Conservation (phyloP, 208 protist species). For the Trypanosoma conorhini region DNA sequence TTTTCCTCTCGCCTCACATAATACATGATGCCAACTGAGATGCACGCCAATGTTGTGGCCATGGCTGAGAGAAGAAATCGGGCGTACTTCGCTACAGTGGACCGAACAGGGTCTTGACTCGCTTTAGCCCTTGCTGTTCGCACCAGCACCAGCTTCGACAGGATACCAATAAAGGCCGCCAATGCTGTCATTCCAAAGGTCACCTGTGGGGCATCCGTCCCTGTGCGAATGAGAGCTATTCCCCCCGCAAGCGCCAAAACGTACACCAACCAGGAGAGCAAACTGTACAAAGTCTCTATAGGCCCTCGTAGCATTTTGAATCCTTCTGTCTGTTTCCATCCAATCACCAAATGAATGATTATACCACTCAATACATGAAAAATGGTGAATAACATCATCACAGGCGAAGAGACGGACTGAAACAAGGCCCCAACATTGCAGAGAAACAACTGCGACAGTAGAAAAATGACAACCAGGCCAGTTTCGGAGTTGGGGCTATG, state of each 20-base stretch:
- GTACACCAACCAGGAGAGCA: conserved; percentile 37
- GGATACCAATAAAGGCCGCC: conserved; percentile 20
- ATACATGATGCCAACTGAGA: conserved; percentile 21
- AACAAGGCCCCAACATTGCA: conserved; percentile 34
- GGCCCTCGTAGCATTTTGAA: conserved; percentile 33
- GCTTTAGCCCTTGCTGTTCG: conserved; percentile 43
- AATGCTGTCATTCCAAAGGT: conserved; percentile 22
- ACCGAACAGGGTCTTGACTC: conserved; percentile 9
- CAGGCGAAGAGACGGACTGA: conserved; percentile 14
- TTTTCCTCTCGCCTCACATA: not conserved
- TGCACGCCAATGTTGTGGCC: conserved; percentile 24
- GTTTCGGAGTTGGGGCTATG: conserved; percentile 67
- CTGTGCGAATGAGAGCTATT: conserved; percentile 26
- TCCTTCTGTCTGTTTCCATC: conserved; percentile 35
- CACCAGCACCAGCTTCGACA: conserved; percentile 51
- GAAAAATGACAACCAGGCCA: conserved; percentile 45
- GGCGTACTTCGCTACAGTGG: conserved; percentile 40
- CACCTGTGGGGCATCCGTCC: conserved; percentile 17
- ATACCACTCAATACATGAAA: conserved; percentile 50
- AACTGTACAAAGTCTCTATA: conserved; percentile 48
- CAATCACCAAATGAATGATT: conserved; percentile 54
- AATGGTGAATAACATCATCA: conserved; percentile 31
- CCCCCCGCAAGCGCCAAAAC: conserved; percentile 24
- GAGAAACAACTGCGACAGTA: conserved; percentile 40
- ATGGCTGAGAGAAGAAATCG: conserved; percentile 33